A percentile compares a stretch with the other conserved stretches of the same genome.
phyloP scores from a whole-genome alignment of 2,329 filamentous ascomycete genomes.

The Cryphonectria parasitica region DNA sequence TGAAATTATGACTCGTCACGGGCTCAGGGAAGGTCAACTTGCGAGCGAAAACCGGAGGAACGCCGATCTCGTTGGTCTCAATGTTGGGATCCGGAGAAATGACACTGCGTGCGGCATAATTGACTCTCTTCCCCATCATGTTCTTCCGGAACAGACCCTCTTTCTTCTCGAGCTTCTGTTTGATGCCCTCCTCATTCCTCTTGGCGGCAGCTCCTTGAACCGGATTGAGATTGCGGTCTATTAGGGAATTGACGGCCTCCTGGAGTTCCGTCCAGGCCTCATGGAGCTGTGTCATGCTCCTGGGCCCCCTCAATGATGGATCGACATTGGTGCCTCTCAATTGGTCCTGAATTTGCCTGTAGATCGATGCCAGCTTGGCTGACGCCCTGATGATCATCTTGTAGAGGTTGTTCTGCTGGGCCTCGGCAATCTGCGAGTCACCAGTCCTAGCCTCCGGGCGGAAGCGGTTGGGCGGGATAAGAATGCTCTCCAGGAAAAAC shows the following conservation, averaged over 20 bases:
- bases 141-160: slow-evolving; percentile 98
- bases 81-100: slow-evolving; percentile 99
- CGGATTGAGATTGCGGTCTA: slow-evolving; percentile 87
- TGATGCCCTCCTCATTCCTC: slow-evolving; percentile 89
- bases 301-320: slow-evolving; percentile 17
- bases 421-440: slow-evolving; percentile 80
- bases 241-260: slow-evolving; percentile 87
- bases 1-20: slow-evolving; percentile 95
- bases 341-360: slow-evolving; percentile 29
- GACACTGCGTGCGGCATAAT: slow-evolving; percentile 95
- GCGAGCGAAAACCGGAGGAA: slow-evolving; percentile 95
- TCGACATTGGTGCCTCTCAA: slow-evolving; percentile 39
- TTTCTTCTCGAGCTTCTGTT: slow-evolving; percentile 98
- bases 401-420: slow-evolving; percentile 85
- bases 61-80: slow-evolving; percentile 97
- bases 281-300: slow-evolving; percentile 62
- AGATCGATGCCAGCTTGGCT: slow-evolving; percentile 73
- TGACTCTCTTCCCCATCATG: slow-evolving; percentile 99
- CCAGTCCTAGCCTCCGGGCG: slow-evolving; percentile 85
- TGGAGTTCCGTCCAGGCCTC: slow-evolving; percentile 84
- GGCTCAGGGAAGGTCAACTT: slow-evolving; percentile 97
- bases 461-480: slow-evolving; percentile 92
- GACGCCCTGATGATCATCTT: slow-evolving; percentile 80
- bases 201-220: slow-evolving; percentile 77
- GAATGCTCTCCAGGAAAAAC: slow-evolving; percentile 87